Base-by-base conservation (phyloP, 2,329 filamentous ascomycete genomes). In the Pyrenophora tritici-repentis region DNA sequence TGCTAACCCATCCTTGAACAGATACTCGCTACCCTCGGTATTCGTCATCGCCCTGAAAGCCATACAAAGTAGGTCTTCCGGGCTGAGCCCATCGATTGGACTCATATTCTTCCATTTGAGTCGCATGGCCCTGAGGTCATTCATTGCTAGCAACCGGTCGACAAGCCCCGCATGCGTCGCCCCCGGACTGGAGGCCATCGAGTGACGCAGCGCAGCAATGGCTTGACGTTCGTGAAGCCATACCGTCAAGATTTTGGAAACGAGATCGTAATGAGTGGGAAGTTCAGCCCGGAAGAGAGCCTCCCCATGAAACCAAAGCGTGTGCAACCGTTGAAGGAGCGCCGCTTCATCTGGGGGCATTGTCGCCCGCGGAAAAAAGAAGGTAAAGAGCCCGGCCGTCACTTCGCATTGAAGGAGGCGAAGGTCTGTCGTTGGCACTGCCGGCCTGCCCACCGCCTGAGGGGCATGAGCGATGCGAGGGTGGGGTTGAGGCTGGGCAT, bases 61-160 rank as follows among this genome's bases (percentile, higher is more conserved):
- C 42, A 58, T 62, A 40, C 68, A 68, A 1, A 73, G 60, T n/a
- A 73, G 40, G 42, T 73, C 70, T 36, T 73, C 68, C 0, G 70
- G 62, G 22, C 67, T 68, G 32, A 66, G 34, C 1, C 68, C 67
- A 12, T 70, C 67, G 5, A 66, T 54, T 2, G 58, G 59, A 36
- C 66, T 70, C 68, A 73, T 71, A 14, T 68, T 67, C 55, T 71
- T 73, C 70, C 70, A 73, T 51, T 70, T 72, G 22, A 72, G 46
- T 10, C 67, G 51, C 61, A 72, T 66, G 6, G 67, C 59, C 16
- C 70, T 58, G 7, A 72, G 56, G 34, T 72, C 70, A 39, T 72
- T 72, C 62, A 72, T 67, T 0, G 68, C 68, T 1, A 72, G 50
- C 1, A 72, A 54, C 1, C 68, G 64, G 29, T 71, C 70, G 13